Evolutionary conservation across 2,329 filamentous ascomycete genomes (phyloP).

Genomic region (Torrubiellomyces zombiae): DNA sequence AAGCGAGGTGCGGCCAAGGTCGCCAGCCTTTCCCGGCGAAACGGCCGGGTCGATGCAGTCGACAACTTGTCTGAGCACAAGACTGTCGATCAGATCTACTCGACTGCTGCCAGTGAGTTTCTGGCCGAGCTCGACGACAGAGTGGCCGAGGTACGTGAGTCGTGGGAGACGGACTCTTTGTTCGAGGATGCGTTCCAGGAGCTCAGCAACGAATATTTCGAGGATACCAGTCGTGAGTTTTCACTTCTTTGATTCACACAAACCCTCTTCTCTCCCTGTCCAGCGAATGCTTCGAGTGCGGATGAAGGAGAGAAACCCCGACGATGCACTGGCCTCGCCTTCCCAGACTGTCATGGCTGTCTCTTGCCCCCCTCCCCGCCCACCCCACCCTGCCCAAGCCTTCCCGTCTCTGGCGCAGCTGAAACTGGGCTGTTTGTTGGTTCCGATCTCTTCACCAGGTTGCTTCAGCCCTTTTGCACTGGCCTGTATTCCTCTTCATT

Average conservation of each 20-base stretch:
- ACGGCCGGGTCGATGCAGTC: slow-evolving; percentile 18
- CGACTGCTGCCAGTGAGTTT: slow-evolving; percentile 18
- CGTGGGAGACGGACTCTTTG: slow-evolving; percentile 48
- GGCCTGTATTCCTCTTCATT: too few species aligned
- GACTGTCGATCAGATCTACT: slow-evolving; percentile 18
- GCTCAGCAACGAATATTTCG: slow-evolving; percentile 34
- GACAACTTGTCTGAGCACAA: slow-evolving; percentile 17
- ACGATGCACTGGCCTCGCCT: background rate
- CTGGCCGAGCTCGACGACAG: slow-evolving; percentile 32
- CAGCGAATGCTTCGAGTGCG: too few species aligned
- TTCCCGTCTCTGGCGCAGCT: too few species aligned
- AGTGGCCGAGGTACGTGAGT: slow-evolving; percentile 33
- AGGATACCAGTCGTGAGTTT: slow-evolving; percentile 26
- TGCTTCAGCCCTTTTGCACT: too few species aligned
- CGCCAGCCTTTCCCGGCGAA: slow-evolving; percentile 16
- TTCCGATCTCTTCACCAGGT: too few species aligned
- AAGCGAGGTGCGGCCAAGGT: slow-evolving; percentile 10
- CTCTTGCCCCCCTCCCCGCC: too few species aligned
- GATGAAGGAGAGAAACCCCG: too few species aligned
- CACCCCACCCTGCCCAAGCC: too few species aligned
- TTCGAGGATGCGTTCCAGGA: slow-evolving; percentile 47
- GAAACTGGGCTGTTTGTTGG: too few species aligned
- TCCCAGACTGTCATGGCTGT: too few species aligned
- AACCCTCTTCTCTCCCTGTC: too few species aligned
- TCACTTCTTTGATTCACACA: too few species aligned